These are phyloP conservation scores for Solanum habrochaites DNA, from an alignment of 257 asterid genomes.

Conservation along the genomic window DNA sequence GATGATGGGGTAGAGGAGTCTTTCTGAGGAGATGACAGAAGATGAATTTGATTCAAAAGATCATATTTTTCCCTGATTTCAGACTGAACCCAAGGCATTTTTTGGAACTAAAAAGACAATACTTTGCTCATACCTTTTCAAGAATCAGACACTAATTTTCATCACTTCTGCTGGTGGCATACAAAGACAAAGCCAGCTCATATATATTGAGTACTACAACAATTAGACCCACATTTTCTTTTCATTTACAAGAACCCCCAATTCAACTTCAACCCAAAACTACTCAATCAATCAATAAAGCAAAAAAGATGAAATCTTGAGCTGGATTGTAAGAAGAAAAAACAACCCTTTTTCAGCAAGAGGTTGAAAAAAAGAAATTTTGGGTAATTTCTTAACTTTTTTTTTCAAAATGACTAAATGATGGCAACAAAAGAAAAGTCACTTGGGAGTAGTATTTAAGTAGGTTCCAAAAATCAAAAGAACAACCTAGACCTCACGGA, in stretches of 20 bases:
- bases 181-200: conserved; percentile 8
- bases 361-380: background rate
- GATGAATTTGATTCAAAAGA: background rate
- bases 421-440: background rate
- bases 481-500: background rate
- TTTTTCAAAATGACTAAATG: background rate
- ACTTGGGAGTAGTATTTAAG: background rate
- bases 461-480: background rate
- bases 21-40: background rate
- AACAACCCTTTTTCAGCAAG: background rate
- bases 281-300: background rate
- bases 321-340: background rate
- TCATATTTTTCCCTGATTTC: background rate
- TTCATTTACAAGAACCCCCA: conserved; percentile 21
- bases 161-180: background rate
- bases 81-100: conserved; percentile 31
- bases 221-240: conserved; percentile 11
- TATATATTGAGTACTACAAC: conserved; percentile 9
- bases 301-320: conserved; percentile 2
- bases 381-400: background rate
- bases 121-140: background rate
- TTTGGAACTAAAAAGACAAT: conserved; percentile 16
- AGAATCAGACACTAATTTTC: background rate
- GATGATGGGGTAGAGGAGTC: background rate
- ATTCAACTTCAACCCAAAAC: background rate